phyloP scores from a whole-genome alignment of 176 grass and related monocot genomes.

The Echinochloa phyllopogon region DNA sequence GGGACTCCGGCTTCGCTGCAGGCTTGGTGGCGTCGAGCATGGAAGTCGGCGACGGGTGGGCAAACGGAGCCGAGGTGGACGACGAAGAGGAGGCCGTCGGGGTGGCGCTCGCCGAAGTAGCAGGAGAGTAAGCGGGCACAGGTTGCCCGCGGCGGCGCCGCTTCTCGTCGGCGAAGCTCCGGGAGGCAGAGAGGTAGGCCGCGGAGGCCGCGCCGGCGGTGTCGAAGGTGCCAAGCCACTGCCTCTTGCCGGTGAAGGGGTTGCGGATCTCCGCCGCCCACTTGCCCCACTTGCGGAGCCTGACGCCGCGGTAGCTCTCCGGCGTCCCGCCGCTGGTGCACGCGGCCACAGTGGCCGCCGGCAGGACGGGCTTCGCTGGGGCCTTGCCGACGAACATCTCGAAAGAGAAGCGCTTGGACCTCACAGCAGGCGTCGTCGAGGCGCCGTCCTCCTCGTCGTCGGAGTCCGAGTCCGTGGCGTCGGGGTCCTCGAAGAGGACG shows the following conservation, averaged over 20 bases:
- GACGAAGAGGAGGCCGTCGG: conserved; percentile 45
- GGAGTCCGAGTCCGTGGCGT: conserved; percentile 79
- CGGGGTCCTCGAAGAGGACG: conserved; percentile 72
- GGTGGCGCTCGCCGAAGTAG: background rate
- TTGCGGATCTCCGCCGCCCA: conserved; percentile 98
- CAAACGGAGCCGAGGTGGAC: conserved; percentile 52
- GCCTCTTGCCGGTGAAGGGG: conserved; percentile 69
- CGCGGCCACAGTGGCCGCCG: conserved; percentile 19
- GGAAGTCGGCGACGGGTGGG: conserved; percentile 55
- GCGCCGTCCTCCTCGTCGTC: conserved; percentile 41
- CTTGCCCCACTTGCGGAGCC: conserved; percentile 89
- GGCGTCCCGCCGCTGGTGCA: conserved; percentile 26
- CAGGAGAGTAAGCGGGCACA: background rate
- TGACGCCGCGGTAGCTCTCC: conserved; percentile 64
- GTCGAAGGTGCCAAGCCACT: conserved; percentile 94
- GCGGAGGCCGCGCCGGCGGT: conserved; percentile 62
- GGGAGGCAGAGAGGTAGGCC: conserved; percentile 64
- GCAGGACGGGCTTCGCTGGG: background rate
- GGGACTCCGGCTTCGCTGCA: background rate
- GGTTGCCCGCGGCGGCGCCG: conserved; percentile 40
- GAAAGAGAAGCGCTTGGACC: conserved; percentile 52
- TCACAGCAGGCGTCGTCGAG: rapidly evolving
- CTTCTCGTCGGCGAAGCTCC: conserved; percentile 67
- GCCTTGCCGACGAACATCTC: conserved; percentile 56
- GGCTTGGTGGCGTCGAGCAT: conserved; percentile 44